Conservation (phyloP, 2,329 filamentous ascomycete species). For the Aspergillus hortae region DNA sequence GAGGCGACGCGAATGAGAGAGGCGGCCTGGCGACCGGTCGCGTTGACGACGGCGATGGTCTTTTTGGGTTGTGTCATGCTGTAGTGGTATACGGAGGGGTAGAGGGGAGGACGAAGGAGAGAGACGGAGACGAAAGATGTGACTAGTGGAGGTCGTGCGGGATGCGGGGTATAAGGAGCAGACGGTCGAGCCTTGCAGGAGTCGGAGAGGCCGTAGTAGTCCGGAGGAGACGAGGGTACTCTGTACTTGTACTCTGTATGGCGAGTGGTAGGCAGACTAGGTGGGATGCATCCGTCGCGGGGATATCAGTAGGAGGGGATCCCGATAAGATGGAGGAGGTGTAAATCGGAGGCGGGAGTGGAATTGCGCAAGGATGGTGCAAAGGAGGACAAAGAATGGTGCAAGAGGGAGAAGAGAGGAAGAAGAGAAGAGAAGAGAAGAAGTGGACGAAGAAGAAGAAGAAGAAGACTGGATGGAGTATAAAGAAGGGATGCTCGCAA, state of each 20-base stretch:
- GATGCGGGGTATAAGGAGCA: slow-evolving; percentile 2
- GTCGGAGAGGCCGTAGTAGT: slow-evolving; percentile 11
- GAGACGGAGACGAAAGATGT: slow-evolving; percentile 5
- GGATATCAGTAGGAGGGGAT: not conserved
- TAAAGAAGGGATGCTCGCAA: not conserved
- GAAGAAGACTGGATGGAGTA: not conserved
- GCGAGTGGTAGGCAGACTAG: not conserved
- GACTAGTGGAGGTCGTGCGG: slow-evolving; percentile 5
- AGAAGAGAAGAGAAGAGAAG: not conserved
- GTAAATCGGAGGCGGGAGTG: not conserved
- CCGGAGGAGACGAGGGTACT: slow-evolving; percentile 8
- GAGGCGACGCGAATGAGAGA: slow-evolving; percentile 92
- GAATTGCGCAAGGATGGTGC: not conserved
- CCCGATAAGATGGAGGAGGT: slow-evolving; percentile 14
- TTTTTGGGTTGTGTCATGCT: slow-evolving; percentile 55
- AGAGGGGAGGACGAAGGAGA: slow-evolving; percentile 5
- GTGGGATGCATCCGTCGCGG: not conserved
- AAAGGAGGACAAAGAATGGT: not conserved
- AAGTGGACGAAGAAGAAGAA: not conserved
- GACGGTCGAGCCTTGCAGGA: slow-evolving; percentile 11
- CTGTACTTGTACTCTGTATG: not conserved
- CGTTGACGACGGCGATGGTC: slow-evolving; percentile 92
- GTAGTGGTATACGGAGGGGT: slow-evolving; percentile 1
- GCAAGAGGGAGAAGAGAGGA: not conserved
- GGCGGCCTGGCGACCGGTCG: slow-evolving; percentile 90